Conservation (phyloP, 495 filamentous ascomycete genomes). For the Emericellopsis terricola region DNA sequence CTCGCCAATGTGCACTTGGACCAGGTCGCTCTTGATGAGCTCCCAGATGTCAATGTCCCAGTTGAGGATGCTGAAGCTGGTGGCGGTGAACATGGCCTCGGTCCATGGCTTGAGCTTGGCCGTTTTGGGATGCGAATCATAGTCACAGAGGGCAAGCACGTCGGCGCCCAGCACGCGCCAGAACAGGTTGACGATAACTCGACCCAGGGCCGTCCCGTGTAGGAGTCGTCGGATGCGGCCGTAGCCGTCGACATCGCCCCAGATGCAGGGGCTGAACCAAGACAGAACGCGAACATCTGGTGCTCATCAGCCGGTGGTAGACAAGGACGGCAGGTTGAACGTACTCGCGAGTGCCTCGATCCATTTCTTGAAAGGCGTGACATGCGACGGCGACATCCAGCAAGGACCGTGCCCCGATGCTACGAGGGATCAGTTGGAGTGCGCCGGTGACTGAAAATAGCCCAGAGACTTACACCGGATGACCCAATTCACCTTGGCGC, state of each 20-base stretch:
- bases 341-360: constrained; percentile 40
- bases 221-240: constrained; percentile 28
- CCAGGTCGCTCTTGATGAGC: constrained; percentile 34
- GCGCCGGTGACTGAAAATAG: not conserved
- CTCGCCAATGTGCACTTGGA: constrained; percentile 45
- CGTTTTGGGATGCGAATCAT: constrained; percentile 41
- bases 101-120: constrained; percentile 48
- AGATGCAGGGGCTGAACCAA: constrained; percentile 28
- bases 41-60: constrained; percentile 50
- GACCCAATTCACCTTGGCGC: constrained; percentile 56
- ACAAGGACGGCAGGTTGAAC: constrained; percentile 4
- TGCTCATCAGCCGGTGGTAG: not conserved
- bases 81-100: constrained; percentile 42
- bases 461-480: constrained; percentile 37
- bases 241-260: constrained; percentile 24
- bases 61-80: constrained; percentile 48
- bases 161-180: constrained; percentile 45
- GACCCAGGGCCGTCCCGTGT: constrained; percentile 48
- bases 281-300: constrained; percentile 21
- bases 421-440: constrained; percentile 3
- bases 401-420: constrained; percentile 53
- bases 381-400: constrained; percentile 48
- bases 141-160: constrained; percentile 37
- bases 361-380: constrained; percentile 25
- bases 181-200: constrained; percentile 49